Conservation (phyloP, 2,329 filamentous ascomycete species). For the Teratosphaeria epicoccoides region DNA sequence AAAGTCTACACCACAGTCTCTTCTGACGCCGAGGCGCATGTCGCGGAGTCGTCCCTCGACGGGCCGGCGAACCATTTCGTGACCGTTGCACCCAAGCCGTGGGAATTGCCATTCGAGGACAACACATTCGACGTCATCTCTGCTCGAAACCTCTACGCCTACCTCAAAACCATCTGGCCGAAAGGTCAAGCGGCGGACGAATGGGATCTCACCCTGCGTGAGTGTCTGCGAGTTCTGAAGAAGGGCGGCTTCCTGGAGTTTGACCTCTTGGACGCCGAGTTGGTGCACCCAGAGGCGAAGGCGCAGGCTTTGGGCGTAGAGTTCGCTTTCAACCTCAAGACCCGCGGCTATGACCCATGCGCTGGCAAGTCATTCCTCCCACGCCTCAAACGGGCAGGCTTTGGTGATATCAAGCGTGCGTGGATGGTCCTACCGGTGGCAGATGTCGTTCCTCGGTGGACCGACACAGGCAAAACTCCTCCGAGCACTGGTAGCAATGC, state of each 20-base stretch:
- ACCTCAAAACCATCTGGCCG: constrained; percentile 60
- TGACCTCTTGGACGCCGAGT: constrained; percentile 76
- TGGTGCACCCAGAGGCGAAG: constrained; percentile 71
- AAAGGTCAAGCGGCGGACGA: constrained; percentile 52
- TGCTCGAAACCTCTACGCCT: constrained; percentile 72
- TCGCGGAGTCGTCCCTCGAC: constrained; percentile 59
- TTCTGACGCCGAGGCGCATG: constrained; percentile 24
- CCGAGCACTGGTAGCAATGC: constrained; percentile 2
- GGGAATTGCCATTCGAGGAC: constrained; percentile 72
- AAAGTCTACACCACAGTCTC: constrained; percentile 70
- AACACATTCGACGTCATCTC: constrained; percentile 87
- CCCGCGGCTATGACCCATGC: constrained; percentile 75
- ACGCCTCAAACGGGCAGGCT: constrained; percentile 64
- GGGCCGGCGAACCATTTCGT: constrained; percentile 82
- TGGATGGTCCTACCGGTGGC: constrained; percentile 82
- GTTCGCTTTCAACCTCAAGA: constrained; percentile 82
- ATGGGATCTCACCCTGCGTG: constrained; percentile 72
- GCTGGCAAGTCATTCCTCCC: constrained; percentile 73
- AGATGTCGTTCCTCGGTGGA: constrained; percentile 34
- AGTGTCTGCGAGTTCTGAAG: constrained; percentile 86
- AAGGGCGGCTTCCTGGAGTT: constrained; percentile 91
- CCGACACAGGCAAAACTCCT: constrained; percentile 19
- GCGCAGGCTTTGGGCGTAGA: constrained; percentile 79
- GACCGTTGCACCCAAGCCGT: constrained; percentile 65
- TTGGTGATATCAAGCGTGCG: constrained; percentile 67